Evolutionary conservation across 1,284 basidiomycete genomes (phyloP), one percentile per base, ranked within the genome.

Genomic region (Microbotryum violaceum): DNA sequence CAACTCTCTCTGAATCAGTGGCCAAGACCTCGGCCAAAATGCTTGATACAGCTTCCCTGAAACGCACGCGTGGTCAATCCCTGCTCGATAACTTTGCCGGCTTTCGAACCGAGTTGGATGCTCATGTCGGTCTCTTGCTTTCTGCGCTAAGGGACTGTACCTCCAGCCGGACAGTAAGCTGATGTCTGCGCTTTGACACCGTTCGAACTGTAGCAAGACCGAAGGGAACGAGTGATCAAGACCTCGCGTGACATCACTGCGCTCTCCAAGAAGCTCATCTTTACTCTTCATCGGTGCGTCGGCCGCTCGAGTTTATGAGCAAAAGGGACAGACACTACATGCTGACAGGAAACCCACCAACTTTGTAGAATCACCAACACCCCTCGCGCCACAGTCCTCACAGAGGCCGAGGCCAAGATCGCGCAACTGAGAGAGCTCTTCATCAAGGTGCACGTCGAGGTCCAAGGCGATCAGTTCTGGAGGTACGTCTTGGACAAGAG

Each of bases 221-320:
- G 75, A 16, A 69, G 76, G 49, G 91, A 94, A 71, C 82, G 87
- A 31, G 81, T 93, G 64, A 88, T 92, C 74, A 93, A 92, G 82
- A 63, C 76, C 10, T 81, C 80, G 8, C 76, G 94, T 42, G 92
- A 96, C 74, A 83, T 91, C 66, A 97, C 93, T 18, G 88, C 85
- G 67, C 80, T 89, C n/a, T 91, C 91, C 52, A 98, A 98, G 75
- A 93, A 91, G 76, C 81, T 86, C 72, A 97, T 98, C 66, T 97
- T 97, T 72, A 85, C 91, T 54, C 81, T 97, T 4, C 94, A 97
- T 73, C 86, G 92, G 49, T 4, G 21, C 44, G 29, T 75, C 70
- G 18, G 69, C 65, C 0, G 54, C 67, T 12, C 16, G 46, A 0
- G 9, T 33, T 3, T 18, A 27, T 20, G 21, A n/a, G 5, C 21